Percentiles rank a stretch among this genome's conserved stretches.
Evolutionary conservation across 495 filamentous ascomycete species (phyloP).

Genomic region (Trichoderma virens): DNA sequence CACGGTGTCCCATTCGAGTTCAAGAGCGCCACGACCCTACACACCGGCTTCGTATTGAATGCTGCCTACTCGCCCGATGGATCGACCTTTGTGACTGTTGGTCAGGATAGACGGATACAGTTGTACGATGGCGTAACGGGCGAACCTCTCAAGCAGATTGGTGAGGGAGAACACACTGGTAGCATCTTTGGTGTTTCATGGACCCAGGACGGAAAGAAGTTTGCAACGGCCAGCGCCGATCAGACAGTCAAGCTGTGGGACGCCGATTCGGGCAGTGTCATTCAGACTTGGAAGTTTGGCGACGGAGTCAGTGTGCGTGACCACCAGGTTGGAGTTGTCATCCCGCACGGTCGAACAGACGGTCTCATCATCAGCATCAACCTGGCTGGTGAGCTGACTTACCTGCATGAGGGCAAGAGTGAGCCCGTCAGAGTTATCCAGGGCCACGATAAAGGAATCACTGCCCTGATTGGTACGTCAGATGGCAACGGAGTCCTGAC

Average conservation of each 20-base stretch:
- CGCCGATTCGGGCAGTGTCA: constrained; percentile 64
- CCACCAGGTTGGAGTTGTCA: constrained; percentile 92
- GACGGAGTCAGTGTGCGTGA: constrained; percentile 62
- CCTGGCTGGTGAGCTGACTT: constrained; percentile 83
- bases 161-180: constrained; percentile 76
- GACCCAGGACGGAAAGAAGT: constrained; percentile 78
- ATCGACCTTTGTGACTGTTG: constrained; percentile 72
- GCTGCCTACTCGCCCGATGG: constrained; percentile 90
- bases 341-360: constrained; percentile 77
- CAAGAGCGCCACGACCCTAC: constrained; percentile 62
- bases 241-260: constrained; percentile 90
- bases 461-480: constrained; percentile 51
- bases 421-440: constrained; percentile 65
- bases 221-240: constrained; percentile 89
- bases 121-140: constrained; percentile 94
- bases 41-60: constrained; percentile 83
- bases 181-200: constrained; percentile 90
- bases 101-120: constrained; percentile 81
- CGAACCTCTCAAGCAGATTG: constrained; percentile 66
- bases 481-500: constrained; percentile 58
- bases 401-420: constrained; percentile 62
- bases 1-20: constrained; percentile 95
- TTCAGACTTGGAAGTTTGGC: constrained; percentile 82
- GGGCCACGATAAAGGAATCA: constrained; percentile 93
- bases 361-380: constrained; percentile 83